phyloP scores from a whole-genome alignment of 2,329 filamentous ascomycete species.

The Penicillium sp. region DNA sequence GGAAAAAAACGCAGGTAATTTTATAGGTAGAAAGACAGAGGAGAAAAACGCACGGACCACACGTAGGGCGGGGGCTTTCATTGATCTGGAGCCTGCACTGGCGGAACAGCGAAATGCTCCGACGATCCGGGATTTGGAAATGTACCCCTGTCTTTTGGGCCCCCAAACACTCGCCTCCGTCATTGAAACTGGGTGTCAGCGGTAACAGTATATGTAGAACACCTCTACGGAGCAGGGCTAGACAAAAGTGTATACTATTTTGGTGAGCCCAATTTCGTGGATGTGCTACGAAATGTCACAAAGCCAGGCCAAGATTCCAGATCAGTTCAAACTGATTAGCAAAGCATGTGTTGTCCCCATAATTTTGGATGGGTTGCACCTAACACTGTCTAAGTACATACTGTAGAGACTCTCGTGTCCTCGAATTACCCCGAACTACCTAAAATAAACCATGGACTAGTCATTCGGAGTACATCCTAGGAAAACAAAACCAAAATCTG shows the following conservation, averaged over 20 bases:
- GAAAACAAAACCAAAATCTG: too few species aligned
- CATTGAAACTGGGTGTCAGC: background rate
- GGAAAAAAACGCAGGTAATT: background rate
- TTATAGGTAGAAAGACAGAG: background rate
- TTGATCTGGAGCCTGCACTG: constrained; percentile 6
- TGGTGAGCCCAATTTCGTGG: too few species aligned
- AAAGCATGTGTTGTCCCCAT: too few species aligned
- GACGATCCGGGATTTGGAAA: constrained; percentile 3
- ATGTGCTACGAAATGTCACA: background rate
- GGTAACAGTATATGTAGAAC: background rate
- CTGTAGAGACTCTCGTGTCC: background rate
- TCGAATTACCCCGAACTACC: constrained; percentile 13
- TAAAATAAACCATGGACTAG: too few species aligned
- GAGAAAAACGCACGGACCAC: background rate
- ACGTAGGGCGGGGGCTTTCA: background rate
- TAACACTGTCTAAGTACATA: background rate
- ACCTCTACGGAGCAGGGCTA: background rate
- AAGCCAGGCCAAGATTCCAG: too few species aligned
- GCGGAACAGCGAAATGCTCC: constrained; percentile 11
- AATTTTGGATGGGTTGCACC: too few species aligned
- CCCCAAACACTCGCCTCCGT: background rate
- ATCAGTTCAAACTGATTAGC: too few species aligned
- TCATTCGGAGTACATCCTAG: too few species aligned
- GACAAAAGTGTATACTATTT: background rate
- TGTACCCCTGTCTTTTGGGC: background rate